A percentile compares a stretch with the other conserved stretches of the same genome.
Evolutionary conservation across 2,329 filamentous ascomycete genomes (phyloP).

Genomic region (Cercospora citrullina): DNA sequence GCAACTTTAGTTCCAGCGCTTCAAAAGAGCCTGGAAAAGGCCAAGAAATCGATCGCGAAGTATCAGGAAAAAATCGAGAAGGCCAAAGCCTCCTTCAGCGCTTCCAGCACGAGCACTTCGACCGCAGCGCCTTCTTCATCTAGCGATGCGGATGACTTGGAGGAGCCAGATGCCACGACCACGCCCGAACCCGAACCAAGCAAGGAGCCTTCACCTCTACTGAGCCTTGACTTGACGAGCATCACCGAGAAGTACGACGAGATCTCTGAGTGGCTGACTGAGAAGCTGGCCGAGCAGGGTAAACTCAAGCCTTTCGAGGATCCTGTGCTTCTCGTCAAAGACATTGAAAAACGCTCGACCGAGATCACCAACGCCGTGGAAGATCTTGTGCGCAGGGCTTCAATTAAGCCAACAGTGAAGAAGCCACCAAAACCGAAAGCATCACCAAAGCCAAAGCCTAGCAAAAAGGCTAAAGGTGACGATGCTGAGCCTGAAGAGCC

Average conservation of each 20-base stretch:
- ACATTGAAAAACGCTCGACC: conserved; percentile 67
- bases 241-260: conserved; percentile 64
- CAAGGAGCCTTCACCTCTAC: conserved; percentile 63
- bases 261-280: conserved; percentile 71
- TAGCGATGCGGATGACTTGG: conserved; percentile 69
- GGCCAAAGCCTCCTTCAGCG: conserved; percentile 44
- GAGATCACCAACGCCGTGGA: conserved; percentile 70
- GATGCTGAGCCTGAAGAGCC: conserved; percentile 19
- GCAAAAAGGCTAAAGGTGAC: conserved; percentile 24
- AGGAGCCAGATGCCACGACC: conserved; percentile 61
- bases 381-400: conserved; percentile 63
- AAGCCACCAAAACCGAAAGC: conserved; percentile 25
- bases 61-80: conserved; percentile 74
- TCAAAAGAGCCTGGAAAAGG: conserved; percentile 69
- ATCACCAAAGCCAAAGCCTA: conserved; percentile 26
- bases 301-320: conserved; percentile 70
- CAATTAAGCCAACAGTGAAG: conserved; percentile 16
- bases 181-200: conserved; percentile 44
- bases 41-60: conserved; percentile 67
- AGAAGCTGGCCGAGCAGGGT: conserved; percentile 69
- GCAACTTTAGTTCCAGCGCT: conserved; percentile 69
- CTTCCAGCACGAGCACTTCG: conserved; percentile 41
- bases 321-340: conserved; percentile 70
- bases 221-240: conserved; percentile 66
- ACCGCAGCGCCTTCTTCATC: conserved; percentile 17